Evolutionary conservation across 495 filamentous ascomycete species (phyloP).

Genomic region (Astrocystis sublimbata): DNA sequence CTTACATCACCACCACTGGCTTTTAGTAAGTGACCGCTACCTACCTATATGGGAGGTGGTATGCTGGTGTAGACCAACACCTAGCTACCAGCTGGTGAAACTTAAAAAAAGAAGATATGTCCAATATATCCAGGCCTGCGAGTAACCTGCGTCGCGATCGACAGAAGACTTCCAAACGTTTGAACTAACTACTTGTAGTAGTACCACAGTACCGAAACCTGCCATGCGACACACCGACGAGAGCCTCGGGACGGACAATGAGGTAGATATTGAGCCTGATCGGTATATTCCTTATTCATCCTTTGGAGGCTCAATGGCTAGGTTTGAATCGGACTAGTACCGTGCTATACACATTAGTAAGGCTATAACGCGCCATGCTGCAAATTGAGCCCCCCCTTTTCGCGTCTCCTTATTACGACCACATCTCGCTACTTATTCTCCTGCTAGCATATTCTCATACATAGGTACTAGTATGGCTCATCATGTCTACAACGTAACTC

Average conservation of each 20-base stretch:
- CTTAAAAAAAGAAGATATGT: background rate
- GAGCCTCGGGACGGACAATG: background rate
- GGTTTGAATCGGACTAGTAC: conserved; percentile 4
- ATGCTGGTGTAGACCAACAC: background rate
- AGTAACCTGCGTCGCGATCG: too few relatives aligned
- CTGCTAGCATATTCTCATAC: too few relatives aligned
- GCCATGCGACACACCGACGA: background rate
- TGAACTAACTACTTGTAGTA: too few relatives aligned
- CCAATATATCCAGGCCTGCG: too few relatives aligned
- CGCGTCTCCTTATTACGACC: background rate
- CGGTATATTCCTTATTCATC: conserved; percentile 10
- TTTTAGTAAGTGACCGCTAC: conserved; percentile 11
- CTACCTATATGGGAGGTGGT: conserved; percentile 3
- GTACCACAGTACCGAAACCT: too few relatives aligned
- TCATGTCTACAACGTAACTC: too few relatives aligned
- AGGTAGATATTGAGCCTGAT: too few relatives aligned
- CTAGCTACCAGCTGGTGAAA: background rate
- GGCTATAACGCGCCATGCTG: conserved; percentile 12
- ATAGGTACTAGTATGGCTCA: too few relatives aligned
- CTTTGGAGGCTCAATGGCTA: conserved; percentile 14
- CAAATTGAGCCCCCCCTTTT: conserved; percentile 2
- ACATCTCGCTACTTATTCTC: background rate
- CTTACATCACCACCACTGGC: background rate
- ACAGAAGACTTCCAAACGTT: too few relatives aligned
- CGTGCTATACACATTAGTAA: conserved; percentile 8